Percentiles rank a stretch among this genome's conserved stretches.
phyloP scores from a whole-genome alignment of 495 filamentous ascomycete species.

The Penicillium paxilli region DNA sequence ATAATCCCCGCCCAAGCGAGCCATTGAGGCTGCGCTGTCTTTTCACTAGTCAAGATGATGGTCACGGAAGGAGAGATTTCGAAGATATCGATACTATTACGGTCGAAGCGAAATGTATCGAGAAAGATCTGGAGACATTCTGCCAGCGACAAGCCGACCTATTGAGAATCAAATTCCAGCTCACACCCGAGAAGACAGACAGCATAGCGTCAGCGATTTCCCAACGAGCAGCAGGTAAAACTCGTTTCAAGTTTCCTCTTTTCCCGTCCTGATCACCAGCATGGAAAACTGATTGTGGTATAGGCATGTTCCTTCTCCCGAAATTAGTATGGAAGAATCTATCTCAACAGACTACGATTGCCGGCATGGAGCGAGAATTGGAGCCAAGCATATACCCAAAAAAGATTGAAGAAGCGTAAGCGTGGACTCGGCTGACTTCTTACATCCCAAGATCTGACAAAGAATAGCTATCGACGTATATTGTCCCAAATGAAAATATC shows the following conservation, averaged over 20 bases:
- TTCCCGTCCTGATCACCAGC: no score
- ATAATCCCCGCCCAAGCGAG: neutral
- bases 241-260: no score
- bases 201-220: neutral
- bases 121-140: neutral
- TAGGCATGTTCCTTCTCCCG: neutral
- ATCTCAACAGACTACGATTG: neutral
- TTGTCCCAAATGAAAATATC: neutral
- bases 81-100: neutral
- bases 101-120: neutral
- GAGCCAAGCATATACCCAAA: neutral
- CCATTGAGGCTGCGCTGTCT: neutral
- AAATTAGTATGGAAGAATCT: neutral
- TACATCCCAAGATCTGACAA: neutral
- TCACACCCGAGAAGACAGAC: neutral
- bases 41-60: slow-evolving; percentile 1
- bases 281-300: neutral
- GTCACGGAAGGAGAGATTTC: neutral
- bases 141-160: neutral
- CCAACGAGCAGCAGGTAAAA: neutral
- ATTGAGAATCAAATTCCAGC: neutral
- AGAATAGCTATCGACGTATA: neutral
- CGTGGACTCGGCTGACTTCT: neutral
- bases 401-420: neutral
- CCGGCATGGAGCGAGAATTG: neutral